Evolutionary conservation across 2,329 filamentous ascomycete species (phyloP).

Genomic region (Verticillium klebahnii): DNA sequence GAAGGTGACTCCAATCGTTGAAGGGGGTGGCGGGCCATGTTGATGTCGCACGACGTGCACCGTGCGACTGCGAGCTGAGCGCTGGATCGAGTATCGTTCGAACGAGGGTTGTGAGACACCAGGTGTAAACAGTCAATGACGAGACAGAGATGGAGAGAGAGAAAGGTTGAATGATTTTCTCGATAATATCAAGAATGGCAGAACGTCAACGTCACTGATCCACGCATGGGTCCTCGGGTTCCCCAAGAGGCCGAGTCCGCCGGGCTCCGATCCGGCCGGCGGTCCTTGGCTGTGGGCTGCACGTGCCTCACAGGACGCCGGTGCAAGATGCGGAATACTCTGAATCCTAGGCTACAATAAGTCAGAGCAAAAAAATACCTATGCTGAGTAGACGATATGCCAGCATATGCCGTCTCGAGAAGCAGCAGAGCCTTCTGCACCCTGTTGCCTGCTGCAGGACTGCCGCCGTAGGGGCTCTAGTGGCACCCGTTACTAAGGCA

Average conservation of each 20-base stretch:
- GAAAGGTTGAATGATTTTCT: background rate
- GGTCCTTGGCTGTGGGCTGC: background rate
- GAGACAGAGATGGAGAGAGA: background rate
- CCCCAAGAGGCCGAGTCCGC: background rate
- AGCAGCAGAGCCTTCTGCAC: too few species aligned
- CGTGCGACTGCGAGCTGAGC: too few species aligned
- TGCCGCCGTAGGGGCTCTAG: too few species aligned
- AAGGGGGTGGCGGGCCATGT: conserved; percentile 51
- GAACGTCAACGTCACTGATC: background rate
- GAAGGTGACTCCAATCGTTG: conserved; percentile 65
- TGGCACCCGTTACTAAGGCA: too few species aligned
- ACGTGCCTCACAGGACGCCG: background rate
- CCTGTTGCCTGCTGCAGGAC: too few species aligned
- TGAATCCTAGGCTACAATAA: background rate
- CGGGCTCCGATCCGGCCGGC: background rate
- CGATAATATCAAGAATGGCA: background rate
- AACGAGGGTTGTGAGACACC: too few species aligned
- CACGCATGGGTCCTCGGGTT: background rate
- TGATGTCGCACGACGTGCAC: conserved; percentile 1
- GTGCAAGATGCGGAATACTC: background rate
- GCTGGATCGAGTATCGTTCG: too few species aligned
- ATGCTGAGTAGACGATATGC: too few species aligned
- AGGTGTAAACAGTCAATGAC: too few species aligned
- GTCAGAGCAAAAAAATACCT: background rate
- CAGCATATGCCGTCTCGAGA: too few species aligned